Evolutionary conservation across 2,329 filamentous ascomycete genomes (phyloP).

Genomic region (Ophiostoma quercus): DNA sequence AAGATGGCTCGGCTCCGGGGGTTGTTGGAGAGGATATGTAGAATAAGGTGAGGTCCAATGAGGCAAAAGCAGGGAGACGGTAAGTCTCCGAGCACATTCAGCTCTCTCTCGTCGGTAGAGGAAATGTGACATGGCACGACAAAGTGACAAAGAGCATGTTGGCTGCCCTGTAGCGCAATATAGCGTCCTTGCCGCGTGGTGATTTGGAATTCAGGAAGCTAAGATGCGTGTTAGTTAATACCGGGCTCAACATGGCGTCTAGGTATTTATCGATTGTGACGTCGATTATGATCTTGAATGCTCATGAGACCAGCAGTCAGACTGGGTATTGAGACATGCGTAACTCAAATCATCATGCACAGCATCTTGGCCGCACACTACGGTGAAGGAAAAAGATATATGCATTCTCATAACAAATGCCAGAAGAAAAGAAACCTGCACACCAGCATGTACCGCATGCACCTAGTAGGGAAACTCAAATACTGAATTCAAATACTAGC

Average conservation of each 20-base stretch:
- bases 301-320: background rate
- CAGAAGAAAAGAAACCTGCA: background rate
- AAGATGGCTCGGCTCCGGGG: conserved; percentile 1
- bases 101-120: background rate
- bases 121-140: background rate
- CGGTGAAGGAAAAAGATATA: background rate
- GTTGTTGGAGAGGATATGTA: background rate
- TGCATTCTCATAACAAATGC: too few relatives aligned
- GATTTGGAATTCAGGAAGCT: conserved; percentile 9
- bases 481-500: background rate
- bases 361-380: background rate
- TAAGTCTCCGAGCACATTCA: background rate
- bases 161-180: background rate
- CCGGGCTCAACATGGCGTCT: background rate
- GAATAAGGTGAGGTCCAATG: background rate
- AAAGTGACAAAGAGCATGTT: background rate
- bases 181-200: background rate
- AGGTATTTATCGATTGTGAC: background rate
- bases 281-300: too few relatives aligned
- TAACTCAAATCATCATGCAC: background rate
- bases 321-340: background rate
- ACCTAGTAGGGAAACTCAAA: conserved; percentile 2
- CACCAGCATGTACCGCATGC: background rate
- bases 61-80: background rate
- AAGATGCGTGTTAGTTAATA: background rate